phyloP scores from a whole-genome alignment of 202 grass and related monocot species.

The Carex arenaria region DNA sequence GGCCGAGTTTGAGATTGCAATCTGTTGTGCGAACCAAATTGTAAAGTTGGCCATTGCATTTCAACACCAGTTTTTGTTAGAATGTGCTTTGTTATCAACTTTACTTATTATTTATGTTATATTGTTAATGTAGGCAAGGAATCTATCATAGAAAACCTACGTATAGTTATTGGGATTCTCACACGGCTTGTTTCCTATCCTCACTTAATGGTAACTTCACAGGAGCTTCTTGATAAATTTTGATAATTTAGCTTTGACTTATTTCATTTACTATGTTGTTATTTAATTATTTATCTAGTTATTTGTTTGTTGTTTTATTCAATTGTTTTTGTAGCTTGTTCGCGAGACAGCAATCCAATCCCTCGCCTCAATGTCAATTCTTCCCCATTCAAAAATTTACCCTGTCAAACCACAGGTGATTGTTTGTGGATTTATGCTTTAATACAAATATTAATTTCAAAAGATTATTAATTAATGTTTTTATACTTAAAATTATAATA shows the following conservation, averaged over 20 bases:
- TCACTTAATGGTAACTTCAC: conserved; percentile 67
- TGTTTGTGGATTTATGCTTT: background rate
- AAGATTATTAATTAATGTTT: conserved; percentile 24
- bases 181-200: conserved; percentile 69
- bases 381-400: conserved; percentile 89
- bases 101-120: background rate
- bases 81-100: background rate
- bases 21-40: background rate
- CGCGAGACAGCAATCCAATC: conserved; percentile 90
- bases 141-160: conserved; percentile 65
- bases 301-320: conserved; percentile 25
- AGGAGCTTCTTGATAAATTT: conserved; percentile 8
- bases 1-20: background rate
- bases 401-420: conserved; percentile 59
- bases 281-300: conserved; percentile 11
- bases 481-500: conserved; percentile 6
- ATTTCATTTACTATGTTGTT: conserved; percentile 16
- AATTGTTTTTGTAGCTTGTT: conserved; percentile 53
- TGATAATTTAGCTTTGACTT: background rate
- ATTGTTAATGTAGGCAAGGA: conserved; percentile 56
- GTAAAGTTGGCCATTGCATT: background rate
- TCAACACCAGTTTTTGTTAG: background rate
- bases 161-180: conserved; percentile 49
- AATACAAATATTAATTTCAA: background rate
- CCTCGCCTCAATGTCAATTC: conserved; percentile 67